These are phyloP conservation scores for Cornus kousa DNA, from an alignment of 148 eudicot genomes.

Conservation along the genomic window DNA sequence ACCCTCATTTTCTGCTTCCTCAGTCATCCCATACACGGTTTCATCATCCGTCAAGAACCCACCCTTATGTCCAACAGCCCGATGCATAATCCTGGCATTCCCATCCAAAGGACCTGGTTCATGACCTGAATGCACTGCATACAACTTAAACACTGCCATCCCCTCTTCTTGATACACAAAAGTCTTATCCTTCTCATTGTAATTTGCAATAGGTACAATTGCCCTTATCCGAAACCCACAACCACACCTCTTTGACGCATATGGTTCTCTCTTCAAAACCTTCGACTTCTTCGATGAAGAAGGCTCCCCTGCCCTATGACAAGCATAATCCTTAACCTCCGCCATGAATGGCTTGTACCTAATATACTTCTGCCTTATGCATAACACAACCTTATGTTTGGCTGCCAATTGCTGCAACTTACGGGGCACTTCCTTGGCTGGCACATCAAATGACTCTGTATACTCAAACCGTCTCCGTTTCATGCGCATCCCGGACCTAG, in stretches of 20 bases:
- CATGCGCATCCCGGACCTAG: slow-evolving; percentile 33
- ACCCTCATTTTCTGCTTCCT: slow-evolving; percentile 59
- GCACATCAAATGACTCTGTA: slow-evolving; percentile 81
- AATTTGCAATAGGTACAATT: slow-evolving; percentile 83
- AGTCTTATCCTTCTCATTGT: slow-evolving; percentile 91
- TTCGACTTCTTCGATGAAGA: slow-evolving; percentile 64
- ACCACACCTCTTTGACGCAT: slow-evolving; percentile 89
- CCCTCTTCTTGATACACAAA: slow-evolving; percentile 97
- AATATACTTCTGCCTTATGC: slow-evolving; percentile 94
- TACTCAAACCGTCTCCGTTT: slow-evolving; percentile 88
- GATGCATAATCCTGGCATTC: slow-evolving; percentile 97
- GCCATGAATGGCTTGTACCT: slow-evolving; percentile 98
- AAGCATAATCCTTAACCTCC: slow-evolving; percentile 95
- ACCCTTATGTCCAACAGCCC: slow-evolving; percentile 84
- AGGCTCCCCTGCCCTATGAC: slow-evolving; percentile 93
- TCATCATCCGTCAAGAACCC: slow-evolving; percentile 72
- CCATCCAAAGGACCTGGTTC: slow-evolving; percentile 98
- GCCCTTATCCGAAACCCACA: slow-evolving; percentile 96
- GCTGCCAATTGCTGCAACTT: slow-evolving; percentile 70
- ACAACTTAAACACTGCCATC: slow-evolving; percentile 83
- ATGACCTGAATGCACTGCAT: slow-evolving; percentile 95
- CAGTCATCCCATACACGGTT: slow-evolving; percentile 67
- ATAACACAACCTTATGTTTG: slow-evolving; percentile 84
- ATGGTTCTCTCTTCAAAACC: slow-evolving; percentile 83
- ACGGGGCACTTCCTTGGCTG: slow-evolving; percentile 74